phyloP scores from a whole-genome alignment of 73 alveolate species.

The Effrenium voratum region DNA sequence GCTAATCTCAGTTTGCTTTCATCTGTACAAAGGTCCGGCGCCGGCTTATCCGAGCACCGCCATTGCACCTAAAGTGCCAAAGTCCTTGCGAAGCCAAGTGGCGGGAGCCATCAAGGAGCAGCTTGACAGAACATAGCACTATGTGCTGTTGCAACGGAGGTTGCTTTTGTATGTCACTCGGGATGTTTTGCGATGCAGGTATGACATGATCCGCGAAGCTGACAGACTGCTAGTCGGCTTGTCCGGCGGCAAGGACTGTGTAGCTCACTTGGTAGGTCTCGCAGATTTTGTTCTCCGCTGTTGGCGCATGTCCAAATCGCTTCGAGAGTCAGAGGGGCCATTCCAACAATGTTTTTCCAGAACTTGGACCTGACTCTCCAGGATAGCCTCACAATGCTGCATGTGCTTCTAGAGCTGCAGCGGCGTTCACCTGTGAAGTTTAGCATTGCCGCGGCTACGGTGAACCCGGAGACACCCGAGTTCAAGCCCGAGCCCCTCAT shows the following conservation, averaged over 20 bases:
- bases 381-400: constrained; percentile 98
- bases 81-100: constrained; percentile 67
- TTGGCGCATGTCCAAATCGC: too few species aligned
- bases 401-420: constrained; percentile 96
- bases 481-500: constrained; percentile 98
- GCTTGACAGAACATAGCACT: constrained; percentile 16
- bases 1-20: not conserved
- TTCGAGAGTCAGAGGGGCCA: too few species aligned
- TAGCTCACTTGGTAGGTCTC: too few species aligned
- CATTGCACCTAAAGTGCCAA: constrained; percentile 79
- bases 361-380: too few species aligned
- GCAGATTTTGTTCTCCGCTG: too few species aligned
- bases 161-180: too few species aligned
- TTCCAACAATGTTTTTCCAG: too few species aligned
- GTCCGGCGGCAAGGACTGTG: constrained; percentile 98
- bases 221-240: constrained; percentile 98
- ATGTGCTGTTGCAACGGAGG: too few species aligned
- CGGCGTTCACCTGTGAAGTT: constrained; percentile 94
- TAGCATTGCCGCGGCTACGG: constrained; percentile 94
- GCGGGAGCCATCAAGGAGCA: constrained; percentile 82
- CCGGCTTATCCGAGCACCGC: constrained; percentile 65
- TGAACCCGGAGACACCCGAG: constrained; percentile 99
- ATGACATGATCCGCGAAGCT: constrained; percentile 98
- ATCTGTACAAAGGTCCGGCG: not conserved
- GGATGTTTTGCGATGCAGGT: too few species aligned